Evolutionary conservation across 345 rosid species (phyloP), one percentile per base, ranked within the genome.

Genomic region (Lepidium sativum): DNA sequence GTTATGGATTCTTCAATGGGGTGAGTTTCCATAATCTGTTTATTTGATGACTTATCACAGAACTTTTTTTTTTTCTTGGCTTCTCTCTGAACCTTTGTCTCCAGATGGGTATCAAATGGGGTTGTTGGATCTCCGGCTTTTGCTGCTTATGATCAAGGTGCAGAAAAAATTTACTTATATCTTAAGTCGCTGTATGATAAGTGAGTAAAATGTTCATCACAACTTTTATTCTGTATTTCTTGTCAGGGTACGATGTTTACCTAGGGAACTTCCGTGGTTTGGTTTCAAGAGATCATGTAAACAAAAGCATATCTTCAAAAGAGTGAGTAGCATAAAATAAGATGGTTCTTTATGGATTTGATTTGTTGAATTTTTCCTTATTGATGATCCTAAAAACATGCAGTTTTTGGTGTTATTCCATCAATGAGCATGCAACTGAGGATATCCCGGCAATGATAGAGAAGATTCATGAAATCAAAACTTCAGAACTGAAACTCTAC

Each of bases 131-230:
- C 95, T 77, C 99, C 99, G 9, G 95, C 99, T 50, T 92, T 89
- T 77, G 99, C 96, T 50, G 99, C 96, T 59, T 92, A 84, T 79
- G 96, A 87, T 73, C 96, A 92, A 78, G 98, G 98, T 92, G n/a
- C 37, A 53, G 67, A 53, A 45, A 44, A 9, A 23, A 23, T 2
- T 1, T 4, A 23, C 43, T 23, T 34, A 45, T 13, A 37, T 41
- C 45, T 41, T 52, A 18, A 16, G 31, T 32, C 9, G 5, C 42
- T 34, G 29, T 10, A 14, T 56, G 27, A n/a, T 5, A 16, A 1
- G 1, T 51, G 50, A 38, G 47, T 25, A 41, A 41, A 33, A 43
- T 1, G 56, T 39, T 32, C 42, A 69, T 35, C 45, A 17, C 49
- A 14, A 41, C 10, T 21, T 16, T 51, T 40, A 20, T 29, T 29